Percentiles rank a stretch among this genome's conserved stretches.
These are phyloP conservation scores for Fusarium dimerum DNA, from an alignment of 2,329 filamentous ascomycete species.

Conservation along the genomic window DNA sequence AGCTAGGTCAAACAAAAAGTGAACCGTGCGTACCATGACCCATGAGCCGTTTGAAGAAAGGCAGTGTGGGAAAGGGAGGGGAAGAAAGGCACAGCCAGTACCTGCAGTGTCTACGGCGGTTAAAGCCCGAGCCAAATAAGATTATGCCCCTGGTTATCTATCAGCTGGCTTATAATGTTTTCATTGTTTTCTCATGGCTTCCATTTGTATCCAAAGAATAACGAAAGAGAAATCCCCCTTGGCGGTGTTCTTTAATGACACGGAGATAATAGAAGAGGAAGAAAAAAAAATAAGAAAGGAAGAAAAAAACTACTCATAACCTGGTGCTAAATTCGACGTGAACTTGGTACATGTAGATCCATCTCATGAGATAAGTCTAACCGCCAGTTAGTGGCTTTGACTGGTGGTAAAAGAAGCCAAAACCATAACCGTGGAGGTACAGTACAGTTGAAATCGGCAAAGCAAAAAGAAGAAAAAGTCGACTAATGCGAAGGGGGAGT, in stretches of 20 bases:
- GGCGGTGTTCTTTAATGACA: background rate
- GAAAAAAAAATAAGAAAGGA: background rate
- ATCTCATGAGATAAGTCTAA: background rate
- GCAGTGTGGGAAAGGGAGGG: slow-evolving; percentile 1
- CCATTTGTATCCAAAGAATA: too few species aligned
- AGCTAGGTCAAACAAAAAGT: background rate
- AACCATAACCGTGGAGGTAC: background rate
- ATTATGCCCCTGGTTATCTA: slow-evolving; percentile 18
- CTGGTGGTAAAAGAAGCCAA: background rate
- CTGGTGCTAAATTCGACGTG: background rate
- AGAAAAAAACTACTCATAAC: background rate
- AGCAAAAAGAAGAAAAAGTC: background rate
- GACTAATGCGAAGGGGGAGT: too few species aligned
- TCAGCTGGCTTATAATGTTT: slow-evolving; percentile 13
- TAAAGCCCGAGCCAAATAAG: slow-evolving; percentile 13
- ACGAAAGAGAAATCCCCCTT: background rate
- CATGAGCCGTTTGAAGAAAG: slow-evolving; percentile 7
- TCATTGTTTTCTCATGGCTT: slow-evolving; percentile 1
- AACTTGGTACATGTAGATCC: background rate
- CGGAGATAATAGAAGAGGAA: too few species aligned
- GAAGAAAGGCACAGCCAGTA: slow-evolving; percentile 1
- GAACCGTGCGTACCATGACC: slow-evolving; percentile 6
- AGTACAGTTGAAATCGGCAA: background rate
- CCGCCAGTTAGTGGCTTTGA: background rate
- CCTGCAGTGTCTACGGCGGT: slow-evolving; percentile 8